phyloP scores from a whole-genome alignment of 2,329 filamentous ascomycete species.

The Elsinoe fawcettii region DNA sequence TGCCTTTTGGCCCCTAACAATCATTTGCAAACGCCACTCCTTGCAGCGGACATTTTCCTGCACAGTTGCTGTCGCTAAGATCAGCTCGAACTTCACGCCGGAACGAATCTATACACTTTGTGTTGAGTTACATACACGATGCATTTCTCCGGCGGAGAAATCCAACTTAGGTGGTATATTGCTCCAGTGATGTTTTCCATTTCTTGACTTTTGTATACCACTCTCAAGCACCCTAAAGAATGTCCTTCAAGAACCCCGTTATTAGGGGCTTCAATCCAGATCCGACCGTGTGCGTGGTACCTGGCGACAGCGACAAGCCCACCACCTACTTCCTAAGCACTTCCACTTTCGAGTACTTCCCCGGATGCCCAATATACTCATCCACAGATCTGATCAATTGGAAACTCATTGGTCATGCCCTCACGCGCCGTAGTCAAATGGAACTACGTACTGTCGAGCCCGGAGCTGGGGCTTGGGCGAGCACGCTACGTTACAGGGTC shows the following conservation, averaged over 20 bases:
- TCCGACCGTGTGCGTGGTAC: slow-evolving; percentile 47
- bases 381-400: slow-evolving; percentile 48
- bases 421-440: slow-evolving; percentile 45
- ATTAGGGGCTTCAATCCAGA: slow-evolving; percentile 56
- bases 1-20: too few relatives aligned
- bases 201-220: not conserved
- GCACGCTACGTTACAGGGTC: slow-evolving; percentile 40
- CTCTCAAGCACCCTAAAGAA: not conserved
- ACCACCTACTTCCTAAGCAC: slow-evolving; percentile 50
- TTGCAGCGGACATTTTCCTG: too few relatives aligned
- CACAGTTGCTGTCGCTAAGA: too few relatives aligned
- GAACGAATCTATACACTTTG: not conserved
- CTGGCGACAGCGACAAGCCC: slow-evolving; percentile 28
- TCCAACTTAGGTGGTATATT: not conserved
- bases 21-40: too few relatives aligned
- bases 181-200: not conserved
- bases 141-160: slow-evolving; percentile 1
- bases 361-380: slow-evolving; percentile 54
- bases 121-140: not conserved
- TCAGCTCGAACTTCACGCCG: too few relatives aligned
- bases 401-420: slow-evolving; percentile 46
- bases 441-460: slow-evolving; percentile 47
- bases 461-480: slow-evolving; percentile 44
- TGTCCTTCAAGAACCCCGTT: slow-evolving; percentile 39
- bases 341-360: slow-evolving; percentile 56